phyloP scores from a whole-genome alignment of 2,329 filamentous ascomycete species.

The Xylaria polymorpha region DNA sequence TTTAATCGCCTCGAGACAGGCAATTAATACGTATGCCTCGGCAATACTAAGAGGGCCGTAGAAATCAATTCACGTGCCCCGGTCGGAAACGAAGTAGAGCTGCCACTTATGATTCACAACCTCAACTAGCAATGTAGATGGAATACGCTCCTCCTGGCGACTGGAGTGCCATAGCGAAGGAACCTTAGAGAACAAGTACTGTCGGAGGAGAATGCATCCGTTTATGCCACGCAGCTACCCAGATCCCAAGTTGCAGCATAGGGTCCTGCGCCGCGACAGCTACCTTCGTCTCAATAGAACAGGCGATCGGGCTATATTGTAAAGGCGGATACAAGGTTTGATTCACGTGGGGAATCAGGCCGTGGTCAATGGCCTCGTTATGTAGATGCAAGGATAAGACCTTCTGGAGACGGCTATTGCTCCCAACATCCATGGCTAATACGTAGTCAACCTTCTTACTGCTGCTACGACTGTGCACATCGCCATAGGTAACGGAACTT shows the following conservation, averaged over 20 bases:
- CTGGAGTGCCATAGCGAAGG: background rate
- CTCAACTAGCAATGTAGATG: background rate
- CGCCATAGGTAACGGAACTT: too few species aligned
- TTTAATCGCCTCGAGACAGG: slow-evolving; percentile 12
- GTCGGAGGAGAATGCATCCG: slow-evolving; percentile 7
- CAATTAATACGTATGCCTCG: background rate
- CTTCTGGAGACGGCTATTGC: background rate
- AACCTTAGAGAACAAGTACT: background rate
- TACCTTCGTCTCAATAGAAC: slow-evolving; percentile 15
- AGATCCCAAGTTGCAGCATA: slow-evolving; percentile 16
- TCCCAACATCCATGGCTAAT: too few species aligned
- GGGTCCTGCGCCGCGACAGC: background rate
- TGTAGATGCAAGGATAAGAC: background rate
- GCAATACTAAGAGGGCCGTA: slow-evolving; percentile 13
- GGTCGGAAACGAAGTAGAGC: slow-evolving; percentile 20
- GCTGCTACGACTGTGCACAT: too few species aligned
- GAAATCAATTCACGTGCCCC: background rate
- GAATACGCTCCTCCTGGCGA: background rate
- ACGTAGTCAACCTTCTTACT: too few species aligned
- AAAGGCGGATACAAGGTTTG: slow-evolving; percentile 4
- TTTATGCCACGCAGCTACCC: slow-evolving; percentile 21
- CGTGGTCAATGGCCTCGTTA: background rate
- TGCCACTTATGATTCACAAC: slow-evolving; percentile 10
- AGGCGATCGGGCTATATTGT: slow-evolving; percentile 11
- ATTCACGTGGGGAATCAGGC: slow-evolving; percentile 15